Percentiles rank a stretch among this genome's conserved stretches.
Evolutionary conservation across 2,329 filamentous ascomycete species (phyloP).

Genomic region (Phyllosticta ampelicida): DNA sequence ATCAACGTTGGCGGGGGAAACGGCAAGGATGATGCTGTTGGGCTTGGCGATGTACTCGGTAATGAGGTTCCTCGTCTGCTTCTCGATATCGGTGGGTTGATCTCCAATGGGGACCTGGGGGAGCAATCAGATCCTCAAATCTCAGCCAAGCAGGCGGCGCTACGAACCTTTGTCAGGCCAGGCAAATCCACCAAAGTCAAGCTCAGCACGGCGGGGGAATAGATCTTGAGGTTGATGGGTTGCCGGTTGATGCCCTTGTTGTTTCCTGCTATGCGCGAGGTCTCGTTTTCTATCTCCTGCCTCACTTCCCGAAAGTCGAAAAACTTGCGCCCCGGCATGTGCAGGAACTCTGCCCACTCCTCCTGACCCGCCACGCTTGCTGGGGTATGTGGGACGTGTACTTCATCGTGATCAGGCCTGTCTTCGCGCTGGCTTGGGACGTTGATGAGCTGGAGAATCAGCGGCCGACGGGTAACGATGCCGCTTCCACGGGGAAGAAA

Average conservation of each 20-base stretch:
- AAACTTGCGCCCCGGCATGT: slow-evolving; percentile 80
- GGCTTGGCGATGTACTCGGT: slow-evolving; percentile 98
- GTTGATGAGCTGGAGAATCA: slow-evolving; percentile 98
- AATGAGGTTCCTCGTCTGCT: slow-evolving; percentile 92
- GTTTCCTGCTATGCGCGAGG: slow-evolving; percentile 82
- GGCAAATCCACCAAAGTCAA: slow-evolving; percentile 93
- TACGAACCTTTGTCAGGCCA: slow-evolving; percentile 75
- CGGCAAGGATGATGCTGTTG: slow-evolving; percentile 94
- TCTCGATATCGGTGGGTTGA: slow-evolving; percentile 95
- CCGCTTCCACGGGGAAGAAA: slow-evolving; percentile 93
- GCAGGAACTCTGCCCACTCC: slow-evolving; percentile 93
- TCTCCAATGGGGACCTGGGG: slow-evolving; percentile 84
- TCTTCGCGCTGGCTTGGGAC: slow-evolving; percentile 66
- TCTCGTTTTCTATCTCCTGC: slow-evolving; percentile 95
- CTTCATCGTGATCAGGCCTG: slow-evolving; percentile 52
- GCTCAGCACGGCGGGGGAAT: slow-evolving; percentile 92
- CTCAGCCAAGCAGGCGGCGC: not conserved
- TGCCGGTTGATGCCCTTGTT: slow-evolving; percentile 98
- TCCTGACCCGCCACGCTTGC: slow-evolving; percentile 57
- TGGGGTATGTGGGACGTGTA: slow-evolving; percentile 63
- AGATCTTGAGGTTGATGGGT: slow-evolving; percentile 97
- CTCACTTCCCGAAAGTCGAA: slow-evolving; percentile 90
- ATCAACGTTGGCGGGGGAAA: slow-evolving; percentile 95
- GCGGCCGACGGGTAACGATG: slow-evolving; percentile 85
- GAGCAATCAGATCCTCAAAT: slow-evolving; percentile 18